phyloP scores from a whole-genome alignment of 441 rosid genomes.

The Gossypium lobatum region DNA sequence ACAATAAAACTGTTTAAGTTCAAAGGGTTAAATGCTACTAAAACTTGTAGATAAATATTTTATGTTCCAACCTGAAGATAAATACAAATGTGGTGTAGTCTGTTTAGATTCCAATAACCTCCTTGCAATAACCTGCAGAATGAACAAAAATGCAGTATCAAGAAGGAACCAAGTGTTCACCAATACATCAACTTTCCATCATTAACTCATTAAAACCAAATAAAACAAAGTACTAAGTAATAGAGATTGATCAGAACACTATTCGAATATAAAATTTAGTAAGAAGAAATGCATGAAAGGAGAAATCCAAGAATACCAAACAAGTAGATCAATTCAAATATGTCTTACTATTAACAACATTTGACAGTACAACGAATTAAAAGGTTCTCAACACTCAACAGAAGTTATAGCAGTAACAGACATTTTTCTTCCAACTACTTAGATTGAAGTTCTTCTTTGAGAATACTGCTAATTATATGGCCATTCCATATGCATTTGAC shows the following conservation, averaged over 20 bases:
- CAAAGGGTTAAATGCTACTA: constrained; percentile 17
- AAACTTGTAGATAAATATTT: constrained; percentile 10
- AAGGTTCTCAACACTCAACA: neutral
- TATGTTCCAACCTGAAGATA: constrained; percentile 61
- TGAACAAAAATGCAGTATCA: constrained; percentile 4
- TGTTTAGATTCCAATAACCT: constrained; percentile 96
- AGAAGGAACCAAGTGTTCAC: neutral
- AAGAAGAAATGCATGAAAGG: neutral
- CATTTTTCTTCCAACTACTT: neutral
- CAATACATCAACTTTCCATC: neutral
- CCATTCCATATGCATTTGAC: neutral
- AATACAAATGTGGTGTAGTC: constrained; percentile 79
- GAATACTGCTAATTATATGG: neutral
- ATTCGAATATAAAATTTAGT: neutral
- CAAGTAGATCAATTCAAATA: neutral
- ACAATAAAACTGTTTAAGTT: constrained; percentile 26
- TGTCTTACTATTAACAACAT: neutral
- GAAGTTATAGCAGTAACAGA: neutral
- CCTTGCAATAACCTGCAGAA: constrained; percentile 72
- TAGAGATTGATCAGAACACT: neutral
- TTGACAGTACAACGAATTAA: neutral
- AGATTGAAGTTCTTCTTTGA: neutral
- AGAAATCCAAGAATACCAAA: constrained; percentile 4
- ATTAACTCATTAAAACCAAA: neutral
- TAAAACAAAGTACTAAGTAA: neutral